Evolutionary conservation across 352 stramenopile genomes (phyloP).

Genomic region (Pilasporangium apinafurcum): DNA sequence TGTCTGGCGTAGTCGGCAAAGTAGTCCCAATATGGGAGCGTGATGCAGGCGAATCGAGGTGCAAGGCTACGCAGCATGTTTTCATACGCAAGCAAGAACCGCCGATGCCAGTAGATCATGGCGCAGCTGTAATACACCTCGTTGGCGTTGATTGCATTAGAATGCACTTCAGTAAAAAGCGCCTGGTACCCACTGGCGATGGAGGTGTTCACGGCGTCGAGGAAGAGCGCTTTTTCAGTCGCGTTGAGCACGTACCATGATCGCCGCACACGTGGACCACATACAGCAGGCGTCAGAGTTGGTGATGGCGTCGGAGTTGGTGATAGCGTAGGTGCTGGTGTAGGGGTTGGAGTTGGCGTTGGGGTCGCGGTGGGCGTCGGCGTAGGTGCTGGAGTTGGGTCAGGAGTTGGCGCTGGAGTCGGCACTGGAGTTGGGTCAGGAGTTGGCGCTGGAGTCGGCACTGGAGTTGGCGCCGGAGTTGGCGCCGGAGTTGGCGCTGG

Average conservation of each 20-base stretch:
- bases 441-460: neutral
- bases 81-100: slow-evolving; percentile 66
- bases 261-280: slow-evolving; percentile 37
- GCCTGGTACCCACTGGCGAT: slow-evolving; percentile 48
- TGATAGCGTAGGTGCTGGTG: slow-evolving; percentile 5
- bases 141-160: slow-evolving; percentile 22
- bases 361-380: neutral
- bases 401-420: neutral
- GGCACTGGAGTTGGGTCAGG: slow-evolving; percentile 1
- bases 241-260: slow-evolving; percentile 33
- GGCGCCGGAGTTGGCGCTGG: neutral
- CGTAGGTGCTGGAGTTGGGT: neutral
- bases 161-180: slow-evolving; percentile 51
- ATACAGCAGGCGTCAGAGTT: too few species aligned
- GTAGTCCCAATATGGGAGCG: slow-evolving; percentile 78
- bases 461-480: neutral
- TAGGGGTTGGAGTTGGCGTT: neutral
- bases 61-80: slow-evolving; percentile 67
- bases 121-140: slow-evolving; percentile 42
- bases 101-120: slow-evolving; percentile 68
- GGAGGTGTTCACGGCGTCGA: slow-evolving; percentile 42
- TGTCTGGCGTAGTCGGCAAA: slow-evolving; percentile 57
- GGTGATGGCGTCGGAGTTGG: slow-evolving; percentile 6
- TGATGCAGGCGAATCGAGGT: slow-evolving; percentile 53
- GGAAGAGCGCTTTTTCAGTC: slow-evolving; percentile 55